Percentiles rank a stretch among this genome's conserved stretches.
phyloP scores from a whole-genome alignment of 164 flowering plant genomes.

The Amborella trichopoda region DNA sequence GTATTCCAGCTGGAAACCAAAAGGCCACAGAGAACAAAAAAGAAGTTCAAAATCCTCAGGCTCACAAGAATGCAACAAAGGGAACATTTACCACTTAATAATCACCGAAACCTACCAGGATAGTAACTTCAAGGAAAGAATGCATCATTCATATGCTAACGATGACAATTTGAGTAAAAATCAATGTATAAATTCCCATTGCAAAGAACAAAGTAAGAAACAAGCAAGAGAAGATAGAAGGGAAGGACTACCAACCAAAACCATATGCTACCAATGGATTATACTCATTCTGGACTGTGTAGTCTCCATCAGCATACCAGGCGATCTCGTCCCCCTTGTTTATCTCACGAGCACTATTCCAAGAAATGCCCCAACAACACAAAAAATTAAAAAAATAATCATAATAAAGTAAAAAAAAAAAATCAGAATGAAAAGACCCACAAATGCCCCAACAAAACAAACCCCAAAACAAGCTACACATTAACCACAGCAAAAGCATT shows the following conservation, averaged over 20 bases:
- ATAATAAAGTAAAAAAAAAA: background rate
- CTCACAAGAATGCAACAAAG: no score
- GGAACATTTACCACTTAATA: no score
- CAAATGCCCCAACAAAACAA: background rate
- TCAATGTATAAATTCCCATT: no score
- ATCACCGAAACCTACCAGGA: no score
- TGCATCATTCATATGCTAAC: no score
- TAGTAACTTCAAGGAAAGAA: no score
- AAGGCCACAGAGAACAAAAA: no score
- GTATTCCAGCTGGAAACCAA: no score
- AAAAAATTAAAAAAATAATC: background rate
- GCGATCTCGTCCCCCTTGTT: slow-evolving; percentile 65
- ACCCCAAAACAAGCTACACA: background rate
- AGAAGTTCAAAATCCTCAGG: no score
- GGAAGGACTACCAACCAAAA: slow-evolving; percentile 31
- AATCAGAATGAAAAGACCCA: background rate
- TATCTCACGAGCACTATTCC: slow-evolving; percentile 40
- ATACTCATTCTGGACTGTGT: slow-evolving; percentile 51
- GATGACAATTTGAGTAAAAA: no score
- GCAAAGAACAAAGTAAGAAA: background rate
- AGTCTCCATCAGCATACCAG: slow-evolving; percentile 79
- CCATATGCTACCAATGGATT: slow-evolving; percentile 48
- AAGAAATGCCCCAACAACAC: background rate
- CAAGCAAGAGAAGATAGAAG: background rate
- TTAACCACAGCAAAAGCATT: background rate